Conservation (phyloP, 2,329 filamentous ascomycete species). For the Penicillium sp. region DNA sequence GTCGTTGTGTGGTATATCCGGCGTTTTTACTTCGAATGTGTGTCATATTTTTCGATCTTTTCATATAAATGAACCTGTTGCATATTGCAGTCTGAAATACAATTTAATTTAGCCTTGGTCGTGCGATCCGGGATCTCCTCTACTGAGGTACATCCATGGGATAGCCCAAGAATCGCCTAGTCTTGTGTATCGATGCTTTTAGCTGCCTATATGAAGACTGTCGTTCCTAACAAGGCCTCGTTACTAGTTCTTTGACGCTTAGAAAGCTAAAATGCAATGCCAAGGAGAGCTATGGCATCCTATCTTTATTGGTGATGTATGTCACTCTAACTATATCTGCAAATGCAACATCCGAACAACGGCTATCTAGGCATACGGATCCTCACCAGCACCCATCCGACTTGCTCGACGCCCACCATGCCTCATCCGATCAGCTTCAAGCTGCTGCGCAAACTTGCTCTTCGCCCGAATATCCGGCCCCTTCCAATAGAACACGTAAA, state of each 20-base stretch:
- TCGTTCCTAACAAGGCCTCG: neutral
- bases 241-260: neutral
- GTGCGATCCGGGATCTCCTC: neutral
- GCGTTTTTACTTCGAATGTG: constrained; percentile 18
- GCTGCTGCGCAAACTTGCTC: constrained; percentile 33
- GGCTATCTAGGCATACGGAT: neutral
- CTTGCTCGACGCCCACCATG: constrained; percentile 24
- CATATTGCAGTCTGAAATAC: too few relatives aligned
- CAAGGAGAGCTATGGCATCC: neutral
- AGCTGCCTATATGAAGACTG: neutral
- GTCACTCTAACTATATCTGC: neutral
- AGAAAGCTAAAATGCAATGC: neutral
- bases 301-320: neutral
- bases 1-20: constrained; percentile 28
- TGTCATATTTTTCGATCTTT: constrained; percentile 17
- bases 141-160: neutral
- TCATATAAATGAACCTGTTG: constrained; percentile 24
- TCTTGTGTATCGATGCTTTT: neutral
- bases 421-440: constrained; percentile 28
- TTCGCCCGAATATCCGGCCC: constrained; percentile 58
- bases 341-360: neutral
- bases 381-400: constrained; percentile 5
- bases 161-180: neutral
- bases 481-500: constrained; percentile 63
- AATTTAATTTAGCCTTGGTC: neutral